These are phyloP conservation scores for Spirogloea muscicola DNA, from an alignment of 139 green algal genomes.

Conservation along the genomic window DNA sequence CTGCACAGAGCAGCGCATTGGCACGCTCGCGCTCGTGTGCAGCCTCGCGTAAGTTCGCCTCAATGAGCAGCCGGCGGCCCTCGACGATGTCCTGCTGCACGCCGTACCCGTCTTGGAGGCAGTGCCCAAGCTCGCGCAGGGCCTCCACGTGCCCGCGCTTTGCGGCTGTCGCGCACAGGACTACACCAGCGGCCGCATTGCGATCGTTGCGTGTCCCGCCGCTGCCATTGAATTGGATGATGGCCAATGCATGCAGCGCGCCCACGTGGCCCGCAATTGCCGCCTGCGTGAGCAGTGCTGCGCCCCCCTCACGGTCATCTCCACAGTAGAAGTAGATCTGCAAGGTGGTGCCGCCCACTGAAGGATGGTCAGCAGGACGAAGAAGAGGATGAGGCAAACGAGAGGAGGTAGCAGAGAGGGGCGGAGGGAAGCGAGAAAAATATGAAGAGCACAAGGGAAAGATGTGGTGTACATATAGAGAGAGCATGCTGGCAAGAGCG, in stretches of 20 bases:
- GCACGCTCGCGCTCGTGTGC: no score
- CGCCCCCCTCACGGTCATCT: not conserved
- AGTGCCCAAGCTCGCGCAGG: conserved; percentile 35
- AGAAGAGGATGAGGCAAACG: no score
- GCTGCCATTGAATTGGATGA: not conserved
- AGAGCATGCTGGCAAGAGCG: no score
- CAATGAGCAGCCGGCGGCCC: conserved; percentile 11
- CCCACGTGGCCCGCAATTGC: conserved; percentile 2
- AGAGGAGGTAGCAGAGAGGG: not conserved
- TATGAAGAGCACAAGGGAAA: not conserved
- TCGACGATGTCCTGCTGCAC: not conserved
- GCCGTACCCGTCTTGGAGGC: conserved; percentile 39
- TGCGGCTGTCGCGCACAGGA: conserved; percentile 23
- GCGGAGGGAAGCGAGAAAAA: not conserved
- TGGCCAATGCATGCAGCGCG: conserved; percentile 2
- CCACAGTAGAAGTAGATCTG: conserved; percentile 4
- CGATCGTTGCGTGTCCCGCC: not conserved
- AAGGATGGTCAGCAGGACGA: no score
- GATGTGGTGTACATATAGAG: not conserved
- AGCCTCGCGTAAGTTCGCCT: conserved; percentile 7
- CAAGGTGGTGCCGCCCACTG: no score
- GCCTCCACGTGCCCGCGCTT: not conserved
- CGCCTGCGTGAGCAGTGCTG: not conserved
- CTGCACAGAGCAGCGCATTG: no score
- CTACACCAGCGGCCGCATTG: not conserved